phyloP scores from a whole-genome alignment of 352 stramenopile genomes.

The Phytopythium ostracodes region DNA sequence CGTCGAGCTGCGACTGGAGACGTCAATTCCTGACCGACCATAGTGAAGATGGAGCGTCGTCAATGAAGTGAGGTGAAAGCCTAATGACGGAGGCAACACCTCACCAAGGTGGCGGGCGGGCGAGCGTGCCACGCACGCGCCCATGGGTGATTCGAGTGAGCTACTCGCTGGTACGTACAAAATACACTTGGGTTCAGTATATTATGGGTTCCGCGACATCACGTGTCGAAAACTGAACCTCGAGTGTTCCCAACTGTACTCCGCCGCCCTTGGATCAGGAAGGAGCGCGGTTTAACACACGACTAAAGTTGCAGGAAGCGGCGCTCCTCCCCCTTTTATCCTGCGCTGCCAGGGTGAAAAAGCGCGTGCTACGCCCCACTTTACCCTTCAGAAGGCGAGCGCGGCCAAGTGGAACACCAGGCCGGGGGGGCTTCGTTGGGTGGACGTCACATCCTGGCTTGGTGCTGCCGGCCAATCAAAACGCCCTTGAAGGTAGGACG shows the following conservation, averaged over 20 bases:
- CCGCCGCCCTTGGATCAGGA: not conserved
- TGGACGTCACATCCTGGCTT: not conserved
- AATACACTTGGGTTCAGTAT: not conserved
- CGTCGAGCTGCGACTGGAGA: too few species aligned
- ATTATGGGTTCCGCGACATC: not conserved
- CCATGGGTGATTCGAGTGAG: not conserved
- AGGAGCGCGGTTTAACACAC: not conserved
- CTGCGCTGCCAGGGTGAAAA: too few species aligned
- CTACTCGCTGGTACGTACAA: too few species aligned
- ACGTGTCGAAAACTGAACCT: not conserved
- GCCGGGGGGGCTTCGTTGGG: not conserved
- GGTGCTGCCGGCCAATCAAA: constrained; percentile 3
- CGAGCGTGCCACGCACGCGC: not conserved
- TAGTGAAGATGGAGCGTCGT: not conserved
- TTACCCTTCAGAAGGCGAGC: not conserved
- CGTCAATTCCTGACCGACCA: too few species aligned
- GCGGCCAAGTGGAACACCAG: too few species aligned
- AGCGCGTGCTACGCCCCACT: not conserved
- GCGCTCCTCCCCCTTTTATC: not conserved
- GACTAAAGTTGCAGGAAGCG: constrained; percentile 5
- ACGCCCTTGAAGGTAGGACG: constrained; percentile 4
- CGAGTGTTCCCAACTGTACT: not conserved
- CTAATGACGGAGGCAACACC: not conserved
- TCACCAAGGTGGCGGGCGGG: too few species aligned
- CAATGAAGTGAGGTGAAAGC: not conserved